phyloP scores from a whole-genome alignment of 2,329 filamentous ascomycete genomes.

The Pseudogymnoascus verrucosus region DNA sequence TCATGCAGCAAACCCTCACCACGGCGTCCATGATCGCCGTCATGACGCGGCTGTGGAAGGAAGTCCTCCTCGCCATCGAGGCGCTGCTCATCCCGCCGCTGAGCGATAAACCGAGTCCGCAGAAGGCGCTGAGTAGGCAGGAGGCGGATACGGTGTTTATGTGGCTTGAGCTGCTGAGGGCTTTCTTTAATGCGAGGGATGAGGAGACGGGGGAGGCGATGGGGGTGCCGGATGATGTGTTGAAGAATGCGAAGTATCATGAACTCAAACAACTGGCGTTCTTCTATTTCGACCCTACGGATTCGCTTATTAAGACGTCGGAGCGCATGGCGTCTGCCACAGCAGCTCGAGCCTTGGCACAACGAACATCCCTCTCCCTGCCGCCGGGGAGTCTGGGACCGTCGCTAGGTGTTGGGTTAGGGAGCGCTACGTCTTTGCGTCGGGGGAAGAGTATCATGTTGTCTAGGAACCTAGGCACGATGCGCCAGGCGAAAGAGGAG shows the following conservation, averaged over 20 bases:
- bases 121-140: conserved; percentile 73
- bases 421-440: conserved; percentile 61
- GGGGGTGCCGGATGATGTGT: conserved; percentile 80
- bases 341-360: conserved; percentile 64
- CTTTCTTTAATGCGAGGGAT: conserved; percentile 91
- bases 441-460: conserved; percentile 81
- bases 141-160: conserved; percentile 93
- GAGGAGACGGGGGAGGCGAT: conserved; percentile 75
- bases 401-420: conserved; percentile 46
- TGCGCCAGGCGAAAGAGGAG: conserved; percentile 92
- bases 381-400: conserved; percentile 52
- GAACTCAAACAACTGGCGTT: conserved; percentile 95
- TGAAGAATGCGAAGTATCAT: conserved; percentile 97
- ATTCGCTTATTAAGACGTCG: conserved; percentile 87
- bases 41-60: conserved; percentile 97
- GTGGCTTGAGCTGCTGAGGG: conserved; percentile 84
- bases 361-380: conserved; percentile 59
- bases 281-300: conserved; percentile 93
- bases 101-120: conserved; percentile 85
- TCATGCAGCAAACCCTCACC: conserved; percentile 95
- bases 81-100: conserved; percentile 83
- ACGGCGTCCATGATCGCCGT: conserved; percentile 96
- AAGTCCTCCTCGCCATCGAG: conserved; percentile 88
- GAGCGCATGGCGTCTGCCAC: conserved; percentile 91
- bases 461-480: conserved; percentile 87